Conservation (phyloP, 2,329 filamentous ascomycete genomes). For the Esteya vermicola region DNA sequence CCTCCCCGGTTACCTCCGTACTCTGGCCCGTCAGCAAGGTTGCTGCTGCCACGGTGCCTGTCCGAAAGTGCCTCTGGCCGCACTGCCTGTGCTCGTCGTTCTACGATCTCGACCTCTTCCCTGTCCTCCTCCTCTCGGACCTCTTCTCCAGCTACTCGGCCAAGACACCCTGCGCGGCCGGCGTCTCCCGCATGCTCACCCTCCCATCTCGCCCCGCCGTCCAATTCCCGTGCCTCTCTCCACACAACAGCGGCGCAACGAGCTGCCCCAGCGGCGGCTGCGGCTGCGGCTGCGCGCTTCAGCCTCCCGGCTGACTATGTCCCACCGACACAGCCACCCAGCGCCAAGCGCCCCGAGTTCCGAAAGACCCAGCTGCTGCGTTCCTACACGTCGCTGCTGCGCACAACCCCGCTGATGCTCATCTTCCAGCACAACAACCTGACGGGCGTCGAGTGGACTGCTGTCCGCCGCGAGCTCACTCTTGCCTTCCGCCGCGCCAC, state of each 20-base stretch:
- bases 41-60: constrained; percentile 6
- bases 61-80: constrained; percentile 1
- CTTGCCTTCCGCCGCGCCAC: constrained; percentile 28
- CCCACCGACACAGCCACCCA: constrained; percentile 68
- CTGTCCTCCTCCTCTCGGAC: no score
- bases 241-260: constrained; percentile 2
- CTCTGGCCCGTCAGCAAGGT: no score
- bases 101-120: background rate
- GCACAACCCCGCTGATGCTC: constrained; percentile 70
- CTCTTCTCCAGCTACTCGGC: no score
- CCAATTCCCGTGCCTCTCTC: background rate
- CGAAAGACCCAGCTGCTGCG: constrained; percentile 81
- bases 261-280: background rate
- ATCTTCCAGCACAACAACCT: constrained; percentile 65
- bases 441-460: constrained; percentile 58
- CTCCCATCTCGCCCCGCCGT: background rate
- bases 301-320: constrained; percentile 31
- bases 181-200: background rate
- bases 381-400: constrained; percentile 76
- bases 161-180: background rate
- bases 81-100: background rate
- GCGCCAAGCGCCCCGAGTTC: constrained; percentile 70
- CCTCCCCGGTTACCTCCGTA: constrained; percentile 3
- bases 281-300: constrained; percentile 8
- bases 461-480: constrained; percentile 55